Evolutionary conservation across 2,329 filamentous ascomycete genomes (phyloP), one percentile per base, ranked within the genome.

Genomic region (Fusarium sarcochroum): DNA sequence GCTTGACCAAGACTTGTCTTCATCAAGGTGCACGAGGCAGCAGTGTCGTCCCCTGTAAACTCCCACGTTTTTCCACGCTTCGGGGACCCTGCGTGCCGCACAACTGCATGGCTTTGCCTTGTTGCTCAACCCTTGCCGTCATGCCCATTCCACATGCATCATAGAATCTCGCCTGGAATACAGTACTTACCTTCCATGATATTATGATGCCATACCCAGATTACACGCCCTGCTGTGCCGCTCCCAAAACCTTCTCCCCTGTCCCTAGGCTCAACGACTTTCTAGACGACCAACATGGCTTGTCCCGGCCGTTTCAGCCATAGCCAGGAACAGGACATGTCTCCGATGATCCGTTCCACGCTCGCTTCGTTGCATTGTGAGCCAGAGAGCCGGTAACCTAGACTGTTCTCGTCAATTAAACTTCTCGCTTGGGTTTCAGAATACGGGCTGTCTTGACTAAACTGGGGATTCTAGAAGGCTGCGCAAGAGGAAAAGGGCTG

Each of bases 311-410:
- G 56, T 69, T 69, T 69, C 66, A 67, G 66, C 66, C 57, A 67
- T 69, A 49, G 52, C 66, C 66, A 69, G 61, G 66, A 69, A 63
- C 62, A 69, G 66, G 63, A 47, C 38, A 58, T 42, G 51, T 44
- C 58, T 45, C 66, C 66, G 66, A 66, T 34, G 47, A 62, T 49
- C 57, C 45, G 38, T 38, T 27, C 13, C 44, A 20, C 13, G 17
- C 42, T 48, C 66, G 57, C 61, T 59, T 66, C 57, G 52, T 63
- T 67, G 63, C 47, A 67, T 58, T 65, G 62, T 42, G 47, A 69
- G 27, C 66, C 66, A 69, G 32, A 69, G 61, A 67, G 53, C 62
- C 66, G 66, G 66, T 69, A 69, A 69, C 66, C 66, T 63, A 66
- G 34, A 7, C 66, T 50, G 41, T 60, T 58, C 47, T 58, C 32